Conservation (phyloP, 2,329 filamentous ascomycete genomes). For the Orbilia oligospora region DNA sequence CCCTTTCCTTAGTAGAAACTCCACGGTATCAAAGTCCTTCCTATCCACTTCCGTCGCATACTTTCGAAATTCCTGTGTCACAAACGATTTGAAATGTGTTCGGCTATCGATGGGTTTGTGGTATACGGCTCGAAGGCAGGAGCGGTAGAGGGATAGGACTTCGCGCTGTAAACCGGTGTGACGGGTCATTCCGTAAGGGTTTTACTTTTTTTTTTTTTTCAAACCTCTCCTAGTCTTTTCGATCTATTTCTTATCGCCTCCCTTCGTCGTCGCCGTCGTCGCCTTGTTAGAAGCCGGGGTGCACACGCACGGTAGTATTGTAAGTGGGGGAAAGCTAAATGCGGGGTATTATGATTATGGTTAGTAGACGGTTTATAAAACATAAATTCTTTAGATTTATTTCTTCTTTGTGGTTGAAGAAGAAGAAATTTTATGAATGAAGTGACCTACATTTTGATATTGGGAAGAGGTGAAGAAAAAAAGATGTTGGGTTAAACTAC, state of each 20-base stretch:
- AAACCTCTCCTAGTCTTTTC: no score
- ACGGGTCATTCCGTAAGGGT: constrained; percentile 38
- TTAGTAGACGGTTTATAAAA: neutral
- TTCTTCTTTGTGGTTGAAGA: neutral
- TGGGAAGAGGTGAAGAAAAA: neutral
- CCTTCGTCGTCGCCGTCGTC: neutral
- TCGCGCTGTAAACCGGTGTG: constrained; percentile 85
- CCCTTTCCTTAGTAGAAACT: constrained; percentile 86
- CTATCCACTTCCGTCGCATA: constrained; percentile 76
- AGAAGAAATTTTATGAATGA: neutral
- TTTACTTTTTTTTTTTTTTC: neutral
- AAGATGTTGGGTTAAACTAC: constrained; percentile 2
- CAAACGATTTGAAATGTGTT: constrained; percentile 30
- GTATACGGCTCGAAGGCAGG: constrained; percentile 83
- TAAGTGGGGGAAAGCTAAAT: neutral
- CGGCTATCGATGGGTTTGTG: constrained; percentile 80
- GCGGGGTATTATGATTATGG: neutral
- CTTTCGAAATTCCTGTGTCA: constrained; percentile 82
- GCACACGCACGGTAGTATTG: neutral
- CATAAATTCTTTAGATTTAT: neutral
- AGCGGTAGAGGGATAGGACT: constrained; percentile 86
- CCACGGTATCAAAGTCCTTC: constrained; percentile 87
- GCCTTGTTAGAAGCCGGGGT: neutral
- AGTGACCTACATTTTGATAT: neutral
- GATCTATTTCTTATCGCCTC: neutral